Conservation (phyloP, 2,329 filamentous ascomycete species). For the Fonsecaea monophora region DNA sequence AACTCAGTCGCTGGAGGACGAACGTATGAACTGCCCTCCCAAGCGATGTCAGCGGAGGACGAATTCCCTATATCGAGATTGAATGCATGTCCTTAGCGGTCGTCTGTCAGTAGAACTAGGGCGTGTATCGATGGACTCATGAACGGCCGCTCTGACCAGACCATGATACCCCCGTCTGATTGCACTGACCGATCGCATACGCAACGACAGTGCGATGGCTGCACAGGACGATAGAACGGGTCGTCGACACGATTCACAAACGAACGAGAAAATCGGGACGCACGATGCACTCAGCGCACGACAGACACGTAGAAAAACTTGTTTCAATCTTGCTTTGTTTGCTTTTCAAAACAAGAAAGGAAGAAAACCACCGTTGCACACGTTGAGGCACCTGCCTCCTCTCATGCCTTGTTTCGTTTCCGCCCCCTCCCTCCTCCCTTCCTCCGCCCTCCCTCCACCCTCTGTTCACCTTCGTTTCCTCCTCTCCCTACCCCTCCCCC, state of each 20-base stretch:
- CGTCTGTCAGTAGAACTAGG: neutral
- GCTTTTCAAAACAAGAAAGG: slow-evolving; percentile 15
- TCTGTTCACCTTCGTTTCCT: slow-evolving; percentile 21
- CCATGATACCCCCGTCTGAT: neutral
- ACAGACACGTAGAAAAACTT: neutral
- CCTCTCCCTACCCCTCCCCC: neutral
- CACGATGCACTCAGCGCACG: slow-evolving; percentile 6
- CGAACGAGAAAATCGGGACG: neutral
- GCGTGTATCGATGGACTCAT: neutral
- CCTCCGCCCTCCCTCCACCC: slow-evolving; percentile 20
- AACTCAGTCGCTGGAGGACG: neutral
- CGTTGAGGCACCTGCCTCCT: slow-evolving; percentile 8
- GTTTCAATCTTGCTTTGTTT: neutral
- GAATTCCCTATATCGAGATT: neutral
- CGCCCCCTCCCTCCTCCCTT: slow-evolving; percentile 12
- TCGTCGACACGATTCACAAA: neutral
- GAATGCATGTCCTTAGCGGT: neutral
- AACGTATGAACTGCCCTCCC: neutral
- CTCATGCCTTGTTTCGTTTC: slow-evolving; percentile 13
- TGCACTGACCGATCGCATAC: neutral
- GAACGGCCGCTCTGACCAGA: neutral
- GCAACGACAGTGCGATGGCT: too few species aligned
- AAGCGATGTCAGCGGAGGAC: neutral
- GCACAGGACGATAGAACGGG: neutral
- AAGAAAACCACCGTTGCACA: neutral